These are phyloP conservation scores for Phytophthora citricola DNA, from an alignment of 352 stramenopile genomes.

Conservation along the genomic window DNA sequence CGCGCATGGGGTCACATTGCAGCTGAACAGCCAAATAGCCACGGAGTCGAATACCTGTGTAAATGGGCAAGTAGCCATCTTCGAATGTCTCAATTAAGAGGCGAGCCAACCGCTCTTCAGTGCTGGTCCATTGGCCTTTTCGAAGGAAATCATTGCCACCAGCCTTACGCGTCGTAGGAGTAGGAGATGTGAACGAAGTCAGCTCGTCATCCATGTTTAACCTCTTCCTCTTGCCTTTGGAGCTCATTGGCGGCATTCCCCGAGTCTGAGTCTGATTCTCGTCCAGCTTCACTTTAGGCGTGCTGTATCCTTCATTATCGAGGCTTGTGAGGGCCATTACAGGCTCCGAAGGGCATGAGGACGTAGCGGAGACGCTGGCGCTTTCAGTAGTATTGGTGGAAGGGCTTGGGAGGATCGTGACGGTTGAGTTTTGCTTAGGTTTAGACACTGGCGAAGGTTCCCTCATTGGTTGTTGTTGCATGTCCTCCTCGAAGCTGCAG, in stretches of 20 bases:
- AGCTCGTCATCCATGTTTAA: slow-evolving; percentile 18
- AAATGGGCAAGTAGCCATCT: slow-evolving; percentile 75
- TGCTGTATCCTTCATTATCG: slow-evolving; percentile 28
- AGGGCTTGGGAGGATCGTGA: slow-evolving; percentile 14
- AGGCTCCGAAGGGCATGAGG: neutral
- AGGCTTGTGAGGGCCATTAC: slow-evolving; percentile 2
- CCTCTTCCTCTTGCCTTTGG: slow-evolving; percentile 49
- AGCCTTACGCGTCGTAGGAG: slow-evolving; percentile 52
- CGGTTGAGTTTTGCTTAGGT: slow-evolving; percentile 12
- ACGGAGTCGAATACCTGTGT: slow-evolving; percentile 74
- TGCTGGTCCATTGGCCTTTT: slow-evolving; percentile 79
- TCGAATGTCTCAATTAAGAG: slow-evolving; percentile 78
- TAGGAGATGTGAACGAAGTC: slow-evolving; percentile 1
- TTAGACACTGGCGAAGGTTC: slow-evolving; percentile 6
- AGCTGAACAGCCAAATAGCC: slow-evolving; percentile 81
- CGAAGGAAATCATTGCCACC: slow-evolving; percentile 67
- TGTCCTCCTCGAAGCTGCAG: neutral
- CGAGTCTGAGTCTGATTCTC: slow-evolving; percentile 11
- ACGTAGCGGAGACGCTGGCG: neutral
- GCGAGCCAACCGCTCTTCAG: slow-evolving; percentile 64
- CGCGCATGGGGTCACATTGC: slow-evolving; percentile 83
- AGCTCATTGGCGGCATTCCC: neutral
- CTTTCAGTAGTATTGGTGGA: neutral
- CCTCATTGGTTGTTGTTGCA: slow-evolving; percentile 10
- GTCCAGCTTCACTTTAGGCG: slow-evolving; percentile 33